phyloP scores from a whole-genome alignment of 768 basidiomycete genomes.

The Rossbeevera mucosa region DNA sequence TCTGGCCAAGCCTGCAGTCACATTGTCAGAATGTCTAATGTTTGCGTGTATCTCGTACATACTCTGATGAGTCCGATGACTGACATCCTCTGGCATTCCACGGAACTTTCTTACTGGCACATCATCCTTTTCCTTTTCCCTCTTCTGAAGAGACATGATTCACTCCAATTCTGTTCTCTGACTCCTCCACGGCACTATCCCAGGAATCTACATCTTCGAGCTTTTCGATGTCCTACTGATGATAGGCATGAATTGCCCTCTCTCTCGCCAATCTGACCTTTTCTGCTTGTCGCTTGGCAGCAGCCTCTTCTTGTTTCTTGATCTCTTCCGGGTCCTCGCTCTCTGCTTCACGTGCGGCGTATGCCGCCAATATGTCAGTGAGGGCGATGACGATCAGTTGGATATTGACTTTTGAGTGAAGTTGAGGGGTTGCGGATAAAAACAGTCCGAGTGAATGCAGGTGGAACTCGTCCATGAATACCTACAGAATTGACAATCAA shows the following conservation, averaged over 20 bases:
- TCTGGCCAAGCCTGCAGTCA: constrained; percentile 79
- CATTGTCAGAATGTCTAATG: constrained; percentile 1
- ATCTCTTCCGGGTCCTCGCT: too few relatives aligned
- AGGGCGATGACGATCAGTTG: constrained; percentile 97
- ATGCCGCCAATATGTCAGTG: constrained; percentile 92
- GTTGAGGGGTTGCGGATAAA: too few relatives aligned
- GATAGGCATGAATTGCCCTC: too few relatives aligned
- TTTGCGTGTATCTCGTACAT: constrained; percentile 15
- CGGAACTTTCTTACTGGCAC: too few relatives aligned
- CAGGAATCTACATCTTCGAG: constrained; percentile 34
- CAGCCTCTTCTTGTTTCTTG: too few relatives aligned
- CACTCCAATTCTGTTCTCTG: too few relatives aligned
- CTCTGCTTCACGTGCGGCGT: constrained; percentile 96
- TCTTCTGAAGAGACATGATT: too few relatives aligned
- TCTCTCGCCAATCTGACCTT: too few relatives aligned
- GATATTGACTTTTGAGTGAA: constrained; percentile 99
- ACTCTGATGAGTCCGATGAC: constrained; percentile 92
- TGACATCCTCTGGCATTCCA: too few relatives aligned
- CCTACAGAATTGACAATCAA: constrained; percentile 40
- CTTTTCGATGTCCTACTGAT: constrained; percentile 88
- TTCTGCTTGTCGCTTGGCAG: too few relatives aligned
- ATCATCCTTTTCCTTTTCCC: too few relatives aligned
- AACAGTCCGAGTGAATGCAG: too few relatives aligned
- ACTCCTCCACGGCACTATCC: constrained; percentile 19
- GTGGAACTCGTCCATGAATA: constrained; percentile 98